A percentile compares a stretch with the other conserved stretches of the same genome.
These are phyloP conservation scores for Chlorella variabilis DNA, from an alignment of 163 green algal genomes.

Conservation along the genomic window DNA sequence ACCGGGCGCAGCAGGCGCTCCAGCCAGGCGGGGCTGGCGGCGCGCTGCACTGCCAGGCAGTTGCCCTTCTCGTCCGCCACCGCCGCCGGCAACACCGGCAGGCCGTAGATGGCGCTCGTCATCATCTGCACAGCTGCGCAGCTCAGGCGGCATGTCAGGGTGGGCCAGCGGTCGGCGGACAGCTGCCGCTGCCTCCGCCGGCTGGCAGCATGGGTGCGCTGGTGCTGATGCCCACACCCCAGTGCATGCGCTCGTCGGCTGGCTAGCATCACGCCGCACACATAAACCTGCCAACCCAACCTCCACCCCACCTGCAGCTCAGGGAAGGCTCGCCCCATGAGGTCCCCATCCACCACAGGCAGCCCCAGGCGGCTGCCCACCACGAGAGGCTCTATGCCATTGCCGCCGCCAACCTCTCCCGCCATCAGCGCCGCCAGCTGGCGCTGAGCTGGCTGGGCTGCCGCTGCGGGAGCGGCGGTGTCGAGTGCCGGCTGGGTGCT, in stretches of 20 bases:
- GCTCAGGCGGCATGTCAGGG: too few relatives aligned
- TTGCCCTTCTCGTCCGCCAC: constrained; percentile 65
- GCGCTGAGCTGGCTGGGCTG: neutral
- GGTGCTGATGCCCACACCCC: too few relatives aligned
- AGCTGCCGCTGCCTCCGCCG: too few relatives aligned
- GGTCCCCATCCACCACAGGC: constrained; percentile 59
- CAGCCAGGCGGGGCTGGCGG: constrained; percentile 30
- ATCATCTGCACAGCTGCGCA: constrained; percentile 57
- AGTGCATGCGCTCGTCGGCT: too few relatives aligned
- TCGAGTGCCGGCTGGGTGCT: too few relatives aligned
- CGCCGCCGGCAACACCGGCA: constrained; percentile 41
- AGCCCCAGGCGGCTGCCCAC: constrained; percentile 43
- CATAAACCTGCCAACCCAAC: too few relatives aligned
- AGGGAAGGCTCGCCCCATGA: constrained; percentile 64
- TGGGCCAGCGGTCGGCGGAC: too few relatives aligned
- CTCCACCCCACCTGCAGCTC: constrained; percentile 61
- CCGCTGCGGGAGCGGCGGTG: neutral
- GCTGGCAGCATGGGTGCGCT: too few relatives aligned
- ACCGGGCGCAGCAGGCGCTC: constrained; percentile 48
- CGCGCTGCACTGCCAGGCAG: constrained; percentile 41
- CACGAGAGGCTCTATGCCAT: constrained; percentile 55
- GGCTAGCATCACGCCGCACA: too few relatives aligned
- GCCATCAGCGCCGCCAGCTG: constrained; percentile 47
- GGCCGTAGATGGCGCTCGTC: constrained; percentile 50
- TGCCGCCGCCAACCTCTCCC: constrained; percentile 58